Conservation (phyloP, 192 early-diverging fungal species). For the Piromyces sp. region DNA sequence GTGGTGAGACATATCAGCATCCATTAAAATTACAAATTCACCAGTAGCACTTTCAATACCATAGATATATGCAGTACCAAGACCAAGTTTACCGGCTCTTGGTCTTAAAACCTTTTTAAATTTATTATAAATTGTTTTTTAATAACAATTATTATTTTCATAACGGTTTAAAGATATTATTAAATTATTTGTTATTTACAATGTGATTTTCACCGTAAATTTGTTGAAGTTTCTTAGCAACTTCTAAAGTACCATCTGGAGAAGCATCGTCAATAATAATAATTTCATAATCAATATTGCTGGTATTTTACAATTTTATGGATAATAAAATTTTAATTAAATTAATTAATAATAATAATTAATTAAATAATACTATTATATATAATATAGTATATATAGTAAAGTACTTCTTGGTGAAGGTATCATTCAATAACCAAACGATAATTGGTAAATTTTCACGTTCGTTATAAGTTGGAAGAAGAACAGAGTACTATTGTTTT, state of each 20-base stretch:
- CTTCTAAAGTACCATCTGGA: constrained; percentile 85
- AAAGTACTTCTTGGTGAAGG: constrained; percentile 47
- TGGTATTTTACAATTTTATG: constrained; percentile 7
- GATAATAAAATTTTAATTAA: too few relatives aligned
- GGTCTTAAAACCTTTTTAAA: constrained; percentile 58
- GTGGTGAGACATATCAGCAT: constrained; percentile 97
- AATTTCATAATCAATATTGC: constrained; percentile 82
- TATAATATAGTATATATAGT: too few relatives aligned
- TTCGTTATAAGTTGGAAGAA: constrained; percentile 98
- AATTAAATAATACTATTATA: background rate
- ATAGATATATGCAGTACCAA: constrained; percentile 90
- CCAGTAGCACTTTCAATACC: constrained; percentile 86
- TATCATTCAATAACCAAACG: constrained; percentile 74
- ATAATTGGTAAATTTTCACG: constrained; percentile 92
- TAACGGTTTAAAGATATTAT: too few relatives aligned
- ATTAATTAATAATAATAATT: constrained; percentile 1
- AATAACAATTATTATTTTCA: too few relatives aligned
- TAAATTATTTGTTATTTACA: constrained; percentile 35
- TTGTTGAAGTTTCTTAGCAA: constrained; percentile 72
- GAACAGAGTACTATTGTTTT: constrained; percentile 55
- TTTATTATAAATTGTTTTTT: too few relatives aligned
- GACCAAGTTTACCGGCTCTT: constrained; percentile 84
- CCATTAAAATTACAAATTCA: constrained; percentile 93
- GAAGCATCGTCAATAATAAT: constrained; percentile 92
- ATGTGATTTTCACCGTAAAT: constrained; percentile 75